Base-by-base conservation (phyloP, 768 basidiomycete genomes). In the Hortiboletus flavorubellus region DNA sequence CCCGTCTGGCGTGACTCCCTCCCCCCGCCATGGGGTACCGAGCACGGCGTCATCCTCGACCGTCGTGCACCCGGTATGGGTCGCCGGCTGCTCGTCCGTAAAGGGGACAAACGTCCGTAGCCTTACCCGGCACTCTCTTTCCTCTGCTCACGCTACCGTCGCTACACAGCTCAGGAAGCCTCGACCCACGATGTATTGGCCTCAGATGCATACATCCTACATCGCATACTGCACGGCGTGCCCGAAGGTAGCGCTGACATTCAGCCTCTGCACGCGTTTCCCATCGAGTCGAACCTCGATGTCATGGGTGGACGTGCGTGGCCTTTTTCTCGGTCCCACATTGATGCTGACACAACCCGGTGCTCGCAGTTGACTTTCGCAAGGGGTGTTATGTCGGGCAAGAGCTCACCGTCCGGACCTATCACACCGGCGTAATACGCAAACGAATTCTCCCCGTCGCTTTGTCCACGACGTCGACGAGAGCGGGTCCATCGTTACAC, bases 301-400 rank as follows among this genome's bases (percentile, higher is more conserved):
- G 75, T 89, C 40, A 98, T 98, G 90, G 93, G 94, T 47, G 96
- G 85, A 65, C 75, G 95, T 97, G 64, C 72, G 89, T 78, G 29
- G 34, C 46, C 23, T 49, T 12, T 48, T 29, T n/a, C 50, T 39
- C 38, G 4, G 12, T 39, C 29, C 16, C 42, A 18, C 16, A 31
- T 16, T 1, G 41, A 44, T 49, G 33, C 38, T 64, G 41, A 59
- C 43, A 3, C 35, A 12, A 40, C 59, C 30, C 46, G 26, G 26
- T 26, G 3, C 26, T 26, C 4, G 29, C 78, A 88, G 95, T 98
- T 68, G 93, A 98, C 72, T 98, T 97, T 70, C 78, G 91, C 53
- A 99, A 99, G 74, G 97, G 97, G 3, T 99, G 97, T 68, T 98
- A 98, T 66, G 87, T 98, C 6, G 97, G 97, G 9, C 97, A 99